Base-by-base conservation (phyloP, 2,329 filamentous ascomycete genomes). In the Endoconidiophora laricicola region DNA sequence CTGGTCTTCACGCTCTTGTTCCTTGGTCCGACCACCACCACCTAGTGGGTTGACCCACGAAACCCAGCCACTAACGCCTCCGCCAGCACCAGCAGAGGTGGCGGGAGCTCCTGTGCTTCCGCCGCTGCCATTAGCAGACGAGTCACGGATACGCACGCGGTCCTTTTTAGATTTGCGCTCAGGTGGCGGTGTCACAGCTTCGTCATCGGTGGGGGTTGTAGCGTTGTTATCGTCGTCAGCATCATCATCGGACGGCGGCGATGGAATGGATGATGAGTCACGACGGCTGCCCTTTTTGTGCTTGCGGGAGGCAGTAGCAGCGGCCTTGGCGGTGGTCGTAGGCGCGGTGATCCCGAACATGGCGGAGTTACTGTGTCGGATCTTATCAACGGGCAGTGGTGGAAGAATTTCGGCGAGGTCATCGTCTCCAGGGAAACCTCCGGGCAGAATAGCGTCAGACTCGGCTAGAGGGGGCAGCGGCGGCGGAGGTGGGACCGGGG, bases 61-160 rank as follows among this genome's bases (percentile, higher is more conserved):
- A 74, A 76, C 83, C 83, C 61, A 79, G 78, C 36, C 79, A 81
- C 86, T 86, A 91, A 26, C 82, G 78, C 10, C 49, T 12, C 24
- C 41, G 26, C 26, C 26, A 33, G 26, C 26, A 29, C 26, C 26
- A 20, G 23, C 47, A 10, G 39, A 29, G 6, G 29, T 37, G 9
- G 47, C 22, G 7, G 38, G 43, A 6, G 46, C 46, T 43, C 39
- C 36, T 16, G 29, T 24, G 38, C 37, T 49, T 24, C 44, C 38
- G 20, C 44, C 40, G 29, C 51, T 50, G 12, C 36, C 47, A 38
- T 49, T 40, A 38, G 47, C 38, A 43, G 75, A 70, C 52, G 75
- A 72, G 37, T 83, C 80, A 52, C 85, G 83, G 57, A 87, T 76
- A 59, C 81, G 86, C 24, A 82, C 68, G 12, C 86, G 81, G 55